Evolutionary conservation across 331 rosid genomes (phyloP).

Genomic region (Malus hybrid): DNA sequence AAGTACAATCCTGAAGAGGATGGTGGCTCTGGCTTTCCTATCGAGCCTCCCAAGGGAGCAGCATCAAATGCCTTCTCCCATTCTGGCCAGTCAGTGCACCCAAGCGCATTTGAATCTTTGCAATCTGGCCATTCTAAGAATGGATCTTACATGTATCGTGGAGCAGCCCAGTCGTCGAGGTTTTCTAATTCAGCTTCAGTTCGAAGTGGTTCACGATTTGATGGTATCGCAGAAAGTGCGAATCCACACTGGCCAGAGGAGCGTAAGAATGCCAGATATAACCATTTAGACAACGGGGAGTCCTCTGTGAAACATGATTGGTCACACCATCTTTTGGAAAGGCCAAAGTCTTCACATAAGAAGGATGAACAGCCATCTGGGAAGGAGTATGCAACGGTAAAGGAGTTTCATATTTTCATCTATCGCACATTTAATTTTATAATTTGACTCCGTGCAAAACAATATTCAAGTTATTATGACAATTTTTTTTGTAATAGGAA

Average conservation of each 20-base stretch:
- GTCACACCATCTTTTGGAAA: constrained; percentile 46
- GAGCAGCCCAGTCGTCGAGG: constrained; percentile 41
- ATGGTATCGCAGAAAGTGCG: constrained; percentile 33
- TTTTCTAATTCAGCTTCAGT: constrained; percentile 63
- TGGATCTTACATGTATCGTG: constrained; percentile 28
- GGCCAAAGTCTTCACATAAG: constrained; percentile 37
- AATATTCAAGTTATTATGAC: background rate
- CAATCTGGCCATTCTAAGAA: background rate
- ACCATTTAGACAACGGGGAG: constrained; percentile 39
- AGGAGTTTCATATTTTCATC: constrained; percentile 6
- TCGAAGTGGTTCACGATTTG: constrained; percentile 47
- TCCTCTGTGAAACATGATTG: constrained; percentile 32
- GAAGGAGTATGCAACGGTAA: constrained; percentile 52
- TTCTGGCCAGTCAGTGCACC: constrained; percentile 50
- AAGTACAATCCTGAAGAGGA: constrained; percentile 48
- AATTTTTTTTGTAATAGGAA: background rate
- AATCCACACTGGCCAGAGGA: constrained; percentile 60
- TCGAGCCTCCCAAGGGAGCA: constrained; percentile 42
- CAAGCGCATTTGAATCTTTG: constrained; percentile 40
- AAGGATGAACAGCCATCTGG: constrained; percentile 31
- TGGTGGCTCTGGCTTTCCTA: constrained; percentile 43
- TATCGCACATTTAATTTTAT: background rate
- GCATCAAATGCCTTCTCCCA: constrained; percentile 33
- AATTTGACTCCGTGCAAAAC: background rate
- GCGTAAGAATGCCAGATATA: constrained; percentile 30